Base-by-base conservation (phyloP, 495 filamentous ascomycete genomes). In the Entonaema liquescens region DNA sequence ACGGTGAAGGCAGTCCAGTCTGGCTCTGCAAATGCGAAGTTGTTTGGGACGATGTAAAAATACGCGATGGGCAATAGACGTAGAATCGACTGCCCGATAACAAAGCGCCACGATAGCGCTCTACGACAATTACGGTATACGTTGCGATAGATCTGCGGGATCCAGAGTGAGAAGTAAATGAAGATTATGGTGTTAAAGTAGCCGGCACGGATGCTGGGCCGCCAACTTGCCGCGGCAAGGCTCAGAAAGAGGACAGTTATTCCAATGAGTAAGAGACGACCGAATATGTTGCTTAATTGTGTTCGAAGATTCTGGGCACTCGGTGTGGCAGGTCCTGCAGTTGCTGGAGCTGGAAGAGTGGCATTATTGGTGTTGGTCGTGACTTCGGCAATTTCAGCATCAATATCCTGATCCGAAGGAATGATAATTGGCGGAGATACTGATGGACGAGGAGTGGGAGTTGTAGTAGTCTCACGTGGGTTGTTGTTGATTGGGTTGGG, bases 91-190 rank as follows among this genome's bases (percentile, higher is more conserved):
- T 97, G 90, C 2, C 94, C 95, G 44, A 93, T 74, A 59, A 98
- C 89, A 75, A 94, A 99, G 50, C 91, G 89, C 93, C 93, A 97
- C 5, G 89, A 85, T 4, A 97, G 83, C 2, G 94, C 93, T 73
- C 92, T 92, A 33, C 95, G 92, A 77, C 93, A 96, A 78, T 97
- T 97, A 25, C 95, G 91, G 79, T 92, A 89, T 50, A 93, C 82
- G 79, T 99, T 99, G 49, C 95, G 90, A 71, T 90, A 88, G 71
- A 98, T 94, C 76, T 99, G 95, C 0, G 95, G 95, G 0, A 87
- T 67, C 95, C 95, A 98, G 76, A 97, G 91, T 21, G 94, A 97
- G 31, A 97, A 87, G 70, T 97, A 97, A 66, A 86, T 65, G 67
- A 92, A 87, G 23, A 87, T 79, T 4, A 96, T 73, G 3, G 80